phyloP scores from a whole-genome alignment of 345 rosid species.

The Brassica juncea region DNA sequence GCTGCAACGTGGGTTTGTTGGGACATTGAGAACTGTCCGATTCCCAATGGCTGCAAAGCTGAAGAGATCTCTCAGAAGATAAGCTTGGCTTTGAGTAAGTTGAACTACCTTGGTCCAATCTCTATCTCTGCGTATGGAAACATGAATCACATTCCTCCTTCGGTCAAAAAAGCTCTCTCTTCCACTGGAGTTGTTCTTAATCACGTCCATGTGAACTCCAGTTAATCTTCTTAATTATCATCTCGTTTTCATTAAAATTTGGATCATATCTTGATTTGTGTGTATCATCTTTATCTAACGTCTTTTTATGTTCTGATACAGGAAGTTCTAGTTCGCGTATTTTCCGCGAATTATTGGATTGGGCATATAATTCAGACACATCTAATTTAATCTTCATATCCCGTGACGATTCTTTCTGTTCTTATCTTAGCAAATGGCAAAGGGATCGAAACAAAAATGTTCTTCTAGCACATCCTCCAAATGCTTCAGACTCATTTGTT shows the following conservation, averaged over 20 bases:
- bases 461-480: not conserved
- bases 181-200: not conserved
- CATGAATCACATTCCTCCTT: not conserved
- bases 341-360: not conserved
- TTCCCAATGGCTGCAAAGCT: not conserved
- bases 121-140: not conserved
- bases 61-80: not conserved
- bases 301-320: not conserved
- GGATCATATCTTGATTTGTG: too few species aligned
- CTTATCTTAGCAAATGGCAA: not conserved
- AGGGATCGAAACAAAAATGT: not conserved
- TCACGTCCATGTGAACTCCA: not conserved
- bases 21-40: not conserved
- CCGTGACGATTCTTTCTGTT: not conserved
- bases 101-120: not conserved
- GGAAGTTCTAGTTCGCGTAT: not conserved
- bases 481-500: not conserved
- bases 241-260: too few species aligned
- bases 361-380: not conserved
- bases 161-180: not conserved
- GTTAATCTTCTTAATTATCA: not conserved
- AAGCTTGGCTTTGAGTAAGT: not conserved
- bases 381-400: not conserved
- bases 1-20: not conserved
- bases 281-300: not conserved